These are phyloP conservation scores for Aspergillus terreus DNA, from an alignment of 2,329 filamentous ascomycete genomes.

Conservation along the genomic window DNA sequence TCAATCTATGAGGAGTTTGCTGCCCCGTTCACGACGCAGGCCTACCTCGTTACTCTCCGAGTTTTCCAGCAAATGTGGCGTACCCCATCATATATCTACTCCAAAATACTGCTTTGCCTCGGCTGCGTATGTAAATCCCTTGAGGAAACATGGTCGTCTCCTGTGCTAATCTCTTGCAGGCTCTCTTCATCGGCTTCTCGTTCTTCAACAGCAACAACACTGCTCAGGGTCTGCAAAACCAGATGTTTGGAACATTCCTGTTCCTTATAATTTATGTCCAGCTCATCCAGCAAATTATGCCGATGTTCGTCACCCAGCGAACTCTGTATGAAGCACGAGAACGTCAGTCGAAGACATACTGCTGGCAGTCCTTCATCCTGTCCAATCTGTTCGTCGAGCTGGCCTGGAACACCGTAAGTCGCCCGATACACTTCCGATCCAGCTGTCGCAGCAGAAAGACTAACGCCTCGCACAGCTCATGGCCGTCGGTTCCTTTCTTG, in stretches of 20 bases:
- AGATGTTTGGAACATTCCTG: conserved; percentile 85
- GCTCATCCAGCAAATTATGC: conserved; percentile 50
- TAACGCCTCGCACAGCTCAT: conserved; percentile 40
- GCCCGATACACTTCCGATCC: no score
- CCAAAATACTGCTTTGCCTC: conserved; percentile 67
- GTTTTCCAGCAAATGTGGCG: conserved; percentile 89
- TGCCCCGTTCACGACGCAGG: conserved; percentile 63
- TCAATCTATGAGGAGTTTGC: conserved; percentile 45
- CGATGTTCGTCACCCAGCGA: conserved; percentile 53
- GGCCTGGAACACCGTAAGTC: conserved; percentile 49
- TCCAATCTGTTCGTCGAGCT: conserved; percentile 67
- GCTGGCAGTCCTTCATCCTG: conserved; percentile 66
- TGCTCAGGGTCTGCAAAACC: conserved; percentile 79
- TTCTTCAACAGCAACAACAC: conserved; percentile 70
- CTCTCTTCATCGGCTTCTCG: conserved; percentile 76
- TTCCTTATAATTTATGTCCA: conserved; percentile 69
- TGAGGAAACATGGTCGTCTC: not conserved
- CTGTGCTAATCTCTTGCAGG: conserved; percentile 1
- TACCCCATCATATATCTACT: conserved; percentile 79
- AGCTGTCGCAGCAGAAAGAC: no score
- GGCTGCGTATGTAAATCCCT: conserved; percentile 38
- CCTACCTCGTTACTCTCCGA: conserved; percentile 62
- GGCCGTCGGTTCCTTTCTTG: conserved; percentile 54
- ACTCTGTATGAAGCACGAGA: conserved; percentile 57
- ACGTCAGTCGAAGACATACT: conserved; percentile 64